Base-by-base conservation (phyloP, 1,139 yeast genomes). In the Lizanozyma gosingica region DNA sequence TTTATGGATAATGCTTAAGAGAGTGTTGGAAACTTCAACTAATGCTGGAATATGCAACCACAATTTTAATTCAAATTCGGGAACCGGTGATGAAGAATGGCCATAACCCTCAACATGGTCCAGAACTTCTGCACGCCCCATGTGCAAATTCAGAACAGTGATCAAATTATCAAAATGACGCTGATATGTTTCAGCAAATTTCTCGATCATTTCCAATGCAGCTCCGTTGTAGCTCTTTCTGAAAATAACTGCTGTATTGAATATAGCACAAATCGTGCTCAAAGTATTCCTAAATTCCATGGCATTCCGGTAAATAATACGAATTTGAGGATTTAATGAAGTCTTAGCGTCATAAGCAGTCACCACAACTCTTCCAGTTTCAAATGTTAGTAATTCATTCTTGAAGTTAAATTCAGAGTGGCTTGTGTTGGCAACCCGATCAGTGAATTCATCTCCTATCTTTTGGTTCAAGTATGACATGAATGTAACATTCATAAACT, bases 401-500 rank as follows among this genome's bases (percentile, higher is more conserved):
- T 22, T 22, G 11, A 22, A 22, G 11, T 11, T 22, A n/a, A 50
- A 37, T 39, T 56, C 62, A 15, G 60, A 41, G 3, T 62, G 49
- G 43, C 54, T 56, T 2, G 61, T 54, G 35, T 49, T 55, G 27
- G 57, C 58, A 4, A 59, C 49, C 37, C 60, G 60, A 43, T 35
- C 32, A n/a, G 4, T 35, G 44, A 65, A 71, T 17, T 65, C 57
- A 41, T 55, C 51, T 34, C 71, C 65, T 33, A 87, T 64, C 1
- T 80, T 73, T 35, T 71, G 73, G 40, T 77, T 78, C 29, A 88
- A 66, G 40, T 78, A 76, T 1, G 90, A 80, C 40, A 83, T 65
- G 51, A 83, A 87, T 3, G 76, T 69, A 8, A 65, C 59, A 36
- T 67, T 69, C 84, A 90, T 79, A 49, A 83, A 84, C 8, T 67